Base-by-base conservation (phyloP, 352 stramenopile genomes). In the Phytopythium aichiense region DNA sequence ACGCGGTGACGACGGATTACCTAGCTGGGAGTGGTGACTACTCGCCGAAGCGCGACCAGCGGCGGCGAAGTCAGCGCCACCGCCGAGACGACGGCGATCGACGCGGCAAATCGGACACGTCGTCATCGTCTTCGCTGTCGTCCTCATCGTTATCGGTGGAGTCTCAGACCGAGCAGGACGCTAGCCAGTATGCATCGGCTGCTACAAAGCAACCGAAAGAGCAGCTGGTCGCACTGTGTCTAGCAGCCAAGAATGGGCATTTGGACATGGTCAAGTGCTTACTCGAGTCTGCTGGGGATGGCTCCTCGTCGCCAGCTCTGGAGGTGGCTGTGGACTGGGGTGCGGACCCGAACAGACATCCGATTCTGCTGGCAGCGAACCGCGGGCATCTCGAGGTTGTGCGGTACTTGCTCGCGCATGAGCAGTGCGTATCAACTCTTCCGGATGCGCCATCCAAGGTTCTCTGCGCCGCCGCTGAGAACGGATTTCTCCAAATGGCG, bases 1-100 rank as follows among this genome's bases (percentile, higher is more conserved):
- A 84, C 57, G 79, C 76, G 43, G 67, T 86, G 12, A 84, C 79
- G 42, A 76, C 71, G 30, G 74, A 88, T 55, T 88, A 79, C 61
- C 53, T 73, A 0, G 68, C 74, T 57, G 28, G 62, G 16, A 13
- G n/a, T 20, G 31, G 37, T 1, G 52, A 58, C 0, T 30, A 48
- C n/a, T 58, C 64, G 38, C 18, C 49, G 48, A 22, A 63, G 38
- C 23, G 57, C 65, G 50, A 43, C 49, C 52, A 22, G 12, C 48
- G 58, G 43, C 18, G 57, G 33, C 52, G 15, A 9, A 3, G 5
- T 4, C 22, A 42, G 22, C 23, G 58, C 63, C 42, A 54, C 25
- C 25, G 40, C 56, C 64, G 30, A 56, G 63, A 33, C 58, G 63
- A 28, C 57, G 53, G 15, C 66, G 66, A 51, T 52, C 60, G 49